Evolutionary conservation across 2,329 filamentous ascomycete genomes (phyloP).

Genomic region (Claviceps africana): DNA sequence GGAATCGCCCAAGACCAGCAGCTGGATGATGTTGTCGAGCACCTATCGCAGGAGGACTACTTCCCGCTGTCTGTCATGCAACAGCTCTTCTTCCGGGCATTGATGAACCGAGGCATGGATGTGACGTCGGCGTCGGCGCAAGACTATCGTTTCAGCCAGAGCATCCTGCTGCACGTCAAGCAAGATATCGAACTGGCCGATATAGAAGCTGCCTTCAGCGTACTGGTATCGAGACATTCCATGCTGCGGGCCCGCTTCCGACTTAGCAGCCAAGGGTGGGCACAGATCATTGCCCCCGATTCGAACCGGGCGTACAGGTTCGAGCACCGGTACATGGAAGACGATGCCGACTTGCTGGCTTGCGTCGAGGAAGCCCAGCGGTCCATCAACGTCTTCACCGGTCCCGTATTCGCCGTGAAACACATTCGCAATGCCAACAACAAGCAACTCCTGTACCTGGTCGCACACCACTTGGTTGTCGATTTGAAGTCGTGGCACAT

Average conservation of each 20-base stretch:
- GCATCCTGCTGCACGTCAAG: slow-evolving; percentile 32
- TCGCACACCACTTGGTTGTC: slow-evolving; percentile 37
- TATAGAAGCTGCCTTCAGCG: slow-evolving; percentile 32
- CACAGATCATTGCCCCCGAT: slow-evolving; percentile 28
- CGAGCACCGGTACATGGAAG: slow-evolving; percentile 25
- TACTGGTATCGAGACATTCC: slow-evolving; percentile 34
- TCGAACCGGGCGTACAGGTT: slow-evolving; percentile 30
- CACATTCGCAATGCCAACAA: slow-evolving; percentile 32
- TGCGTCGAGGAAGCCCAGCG: slow-evolving; percentile 28
- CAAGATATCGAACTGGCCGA: slow-evolving; percentile 27
- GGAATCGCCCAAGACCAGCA: background rate
- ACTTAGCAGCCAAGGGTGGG: slow-evolving; percentile 26
- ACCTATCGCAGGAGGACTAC: slow-evolving; percentile 17
- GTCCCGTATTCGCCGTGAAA: slow-evolving; percentile 36
- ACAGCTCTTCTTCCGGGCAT: slow-evolving; percentile 36
- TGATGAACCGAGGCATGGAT: slow-evolving; percentile 23
- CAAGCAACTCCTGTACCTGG: slow-evolving; percentile 33
- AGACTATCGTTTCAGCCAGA: slow-evolving; percentile 36
- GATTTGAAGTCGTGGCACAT: slow-evolving; percentile 38
- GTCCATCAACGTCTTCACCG: slow-evolving; percentile 33
- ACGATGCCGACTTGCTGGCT: slow-evolving; percentile 26
- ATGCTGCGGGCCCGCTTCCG: slow-evolving; percentile 37
- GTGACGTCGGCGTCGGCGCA: slow-evolving; percentile 17
- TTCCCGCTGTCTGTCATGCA: slow-evolving; percentile 41
- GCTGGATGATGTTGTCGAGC: slow-evolving; percentile 1